Evolutionary conservation across 306 rosid genomes (phyloP).

Genomic region (Ormosia emarginata): DNA sequence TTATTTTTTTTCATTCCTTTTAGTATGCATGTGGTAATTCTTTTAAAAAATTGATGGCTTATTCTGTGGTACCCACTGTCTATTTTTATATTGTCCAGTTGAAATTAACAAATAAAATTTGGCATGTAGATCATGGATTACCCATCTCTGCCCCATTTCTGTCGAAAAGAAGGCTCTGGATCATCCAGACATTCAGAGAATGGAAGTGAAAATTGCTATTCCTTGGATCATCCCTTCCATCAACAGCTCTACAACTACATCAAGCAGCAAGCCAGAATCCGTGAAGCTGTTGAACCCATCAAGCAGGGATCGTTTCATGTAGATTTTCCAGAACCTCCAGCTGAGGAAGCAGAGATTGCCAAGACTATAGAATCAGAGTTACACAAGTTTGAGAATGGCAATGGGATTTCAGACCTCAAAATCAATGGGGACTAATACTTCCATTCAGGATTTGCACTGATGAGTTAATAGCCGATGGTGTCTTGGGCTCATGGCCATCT

Average conservation of each 20-base stretch:
- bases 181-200: conserved; percentile 54
- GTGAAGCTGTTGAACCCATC: conserved; percentile 44
- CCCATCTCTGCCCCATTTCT: conserved; percentile 83
- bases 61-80: background rate
- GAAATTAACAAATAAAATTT: conserved; percentile 27
- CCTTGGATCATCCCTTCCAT: conserved; percentile 84
- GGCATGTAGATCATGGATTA: conserved; percentile 84
- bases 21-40: background rate
- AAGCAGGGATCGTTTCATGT: conserved; percentile 89
- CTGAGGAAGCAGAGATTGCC: conserved; percentile 52
- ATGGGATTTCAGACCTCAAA: conserved; percentile 44
- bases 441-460: background rate
- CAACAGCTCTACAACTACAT: conserved; percentile 72
- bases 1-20: background rate
- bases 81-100: background rate
- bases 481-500: conserved; percentile 7
- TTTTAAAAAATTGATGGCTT: background rate
- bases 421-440: conserved; percentile 34
- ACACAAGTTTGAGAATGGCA: conserved; percentile 46
- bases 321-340: conserved; percentile 56
- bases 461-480: background rate
- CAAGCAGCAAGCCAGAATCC: conserved; percentile 55
- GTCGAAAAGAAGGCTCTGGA: conserved; percentile 73
- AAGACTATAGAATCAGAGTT: conserved; percentile 66
- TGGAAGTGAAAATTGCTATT: conserved; percentile 62